phyloP scores from a whole-genome alignment of 257 asterid species.

The Prunella vulgaris region DNA sequence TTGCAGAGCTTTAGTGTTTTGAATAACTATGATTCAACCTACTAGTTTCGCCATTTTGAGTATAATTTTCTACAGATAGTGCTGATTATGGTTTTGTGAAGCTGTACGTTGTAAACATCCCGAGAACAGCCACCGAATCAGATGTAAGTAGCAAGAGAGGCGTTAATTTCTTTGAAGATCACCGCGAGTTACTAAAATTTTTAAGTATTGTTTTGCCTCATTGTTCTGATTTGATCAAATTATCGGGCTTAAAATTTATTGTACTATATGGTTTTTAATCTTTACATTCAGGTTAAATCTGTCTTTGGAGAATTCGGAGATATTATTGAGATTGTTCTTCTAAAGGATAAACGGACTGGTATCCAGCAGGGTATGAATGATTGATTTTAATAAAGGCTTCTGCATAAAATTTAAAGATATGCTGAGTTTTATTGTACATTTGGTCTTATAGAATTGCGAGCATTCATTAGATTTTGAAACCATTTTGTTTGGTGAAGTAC shows the following conservation, averaged over 20 bases:
- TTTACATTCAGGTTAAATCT: slow-evolving; percentile 35
- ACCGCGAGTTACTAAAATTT: neutral
- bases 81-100: slow-evolving; percentile 49
- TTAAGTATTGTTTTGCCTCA: neutral
- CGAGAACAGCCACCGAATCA: slow-evolving; percentile 56
- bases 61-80: slow-evolving; percentile 27
- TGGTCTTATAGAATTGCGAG: neutral
- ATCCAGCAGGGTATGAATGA: slow-evolving; percentile 57
- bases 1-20: neutral
- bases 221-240: neutral
- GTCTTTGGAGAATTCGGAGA: slow-evolving; percentile 68
- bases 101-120: slow-evolving; percentile 65
- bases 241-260: neutral
- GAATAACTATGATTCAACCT: neutral
- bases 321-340: slow-evolving; percentile 65
- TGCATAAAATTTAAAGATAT: neutral
- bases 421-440: neutral
- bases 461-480: neutral
- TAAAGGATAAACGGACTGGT: slow-evolving; percentile 73
- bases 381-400: neutral
- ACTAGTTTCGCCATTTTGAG: neutral
- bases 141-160: slow-evolving; percentile 46
- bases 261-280: neutral
- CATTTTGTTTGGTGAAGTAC: neutral
- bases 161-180: neutral